Percentiles rank a stretch among this genome's conserved stretches.
Evolutionary conservation across 2,329 filamentous ascomycete genomes (phyloP).

Genomic region (Apiospora pterosperma): DNA sequence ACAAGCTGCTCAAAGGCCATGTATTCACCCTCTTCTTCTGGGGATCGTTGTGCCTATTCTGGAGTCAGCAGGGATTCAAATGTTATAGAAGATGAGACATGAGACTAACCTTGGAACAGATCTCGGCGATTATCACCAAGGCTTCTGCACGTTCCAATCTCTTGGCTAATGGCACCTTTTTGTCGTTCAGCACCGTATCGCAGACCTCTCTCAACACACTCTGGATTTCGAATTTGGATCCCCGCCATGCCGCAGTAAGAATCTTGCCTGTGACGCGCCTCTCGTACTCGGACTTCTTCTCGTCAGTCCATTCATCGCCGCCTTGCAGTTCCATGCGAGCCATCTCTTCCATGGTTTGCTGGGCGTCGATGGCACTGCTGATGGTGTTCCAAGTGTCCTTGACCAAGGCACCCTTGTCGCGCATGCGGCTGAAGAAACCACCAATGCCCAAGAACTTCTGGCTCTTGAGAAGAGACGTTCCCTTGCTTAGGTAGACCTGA

Average conservation of each 20-base stretch:
- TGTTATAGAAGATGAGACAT: background rate
- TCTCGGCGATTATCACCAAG: conserved; percentile 81
- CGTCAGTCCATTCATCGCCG: conserved; percentile 97
- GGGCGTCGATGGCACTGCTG: conserved; percentile 90
- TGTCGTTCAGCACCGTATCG: conserved; percentile 77
- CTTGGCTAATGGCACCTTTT: conserved; percentile 78
- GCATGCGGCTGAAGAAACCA: conserved; percentile 89
- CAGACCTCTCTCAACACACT: conserved; percentile 92
- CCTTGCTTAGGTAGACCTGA: conserved; percentile 84
- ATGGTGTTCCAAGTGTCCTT: conserved; percentile 99
- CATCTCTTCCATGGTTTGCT: conserved; percentile 99
- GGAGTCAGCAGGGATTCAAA: background rate
- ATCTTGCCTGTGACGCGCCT: conserved; percentile 97
- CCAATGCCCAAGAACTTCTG: conserved; percentile 97
- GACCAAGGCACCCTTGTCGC: conserved; percentile 93
- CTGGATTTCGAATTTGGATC: conserved; percentile 97
- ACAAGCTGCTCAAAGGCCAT: conserved; percentile 99
- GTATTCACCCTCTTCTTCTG: conserved; percentile 97
- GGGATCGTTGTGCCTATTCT: conserved; percentile 73
- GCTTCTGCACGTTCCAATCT: conserved; percentile 88
- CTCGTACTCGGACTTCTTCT: conserved; percentile 94
- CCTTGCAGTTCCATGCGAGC: conserved; percentile 91
- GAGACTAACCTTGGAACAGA: conserved; percentile 74
- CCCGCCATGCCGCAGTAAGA: conserved; percentile 91
- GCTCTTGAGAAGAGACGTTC: conserved; percentile 81